Percentiles rank a stretch among this genome's conserved stretches.
Conservation (phyloP, 2,329 filamentous ascomycete species). For the Epichloe sp. region DNA sequence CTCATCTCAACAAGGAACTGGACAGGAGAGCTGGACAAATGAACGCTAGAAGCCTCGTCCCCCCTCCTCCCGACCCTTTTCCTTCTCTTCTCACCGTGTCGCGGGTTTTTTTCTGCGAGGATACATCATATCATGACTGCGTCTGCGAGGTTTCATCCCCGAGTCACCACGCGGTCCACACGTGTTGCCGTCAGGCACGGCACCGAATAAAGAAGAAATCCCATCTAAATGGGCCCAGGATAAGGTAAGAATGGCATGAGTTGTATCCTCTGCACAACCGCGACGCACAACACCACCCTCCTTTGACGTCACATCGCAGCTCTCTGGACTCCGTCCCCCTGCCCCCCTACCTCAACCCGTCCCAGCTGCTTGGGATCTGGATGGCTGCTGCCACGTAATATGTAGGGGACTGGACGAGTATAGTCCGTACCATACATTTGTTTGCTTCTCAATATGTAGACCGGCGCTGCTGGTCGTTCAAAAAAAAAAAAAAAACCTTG, state of each 20-base stretch:
- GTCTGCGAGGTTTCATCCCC: not conserved
- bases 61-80: not conserved
- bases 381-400: no score
- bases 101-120: not conserved
- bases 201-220: no score
- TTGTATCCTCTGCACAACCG: not conserved
- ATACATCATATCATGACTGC: not conserved
- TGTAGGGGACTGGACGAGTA: no score
- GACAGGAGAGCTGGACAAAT: no score
- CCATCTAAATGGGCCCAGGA: no score
- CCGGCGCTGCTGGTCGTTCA: not conserved
- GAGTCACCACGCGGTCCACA: no score
- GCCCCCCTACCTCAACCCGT: not conserved
- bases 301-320: slow-evolving; percentile 2
- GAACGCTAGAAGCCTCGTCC: no score
- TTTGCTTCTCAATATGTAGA: not conserved
- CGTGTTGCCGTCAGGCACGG: no score
- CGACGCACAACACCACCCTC: not conserved
- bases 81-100: not conserved
- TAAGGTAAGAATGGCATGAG: not conserved
- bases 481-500: no score
- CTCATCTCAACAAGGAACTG: no score
- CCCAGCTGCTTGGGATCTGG: not conserved
- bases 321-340: not conserved
- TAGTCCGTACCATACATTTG: not conserved